Evolutionary conservation across 805 yeast species (phyloP).

Genomic region (Cyberlindnera mrakii): DNA sequence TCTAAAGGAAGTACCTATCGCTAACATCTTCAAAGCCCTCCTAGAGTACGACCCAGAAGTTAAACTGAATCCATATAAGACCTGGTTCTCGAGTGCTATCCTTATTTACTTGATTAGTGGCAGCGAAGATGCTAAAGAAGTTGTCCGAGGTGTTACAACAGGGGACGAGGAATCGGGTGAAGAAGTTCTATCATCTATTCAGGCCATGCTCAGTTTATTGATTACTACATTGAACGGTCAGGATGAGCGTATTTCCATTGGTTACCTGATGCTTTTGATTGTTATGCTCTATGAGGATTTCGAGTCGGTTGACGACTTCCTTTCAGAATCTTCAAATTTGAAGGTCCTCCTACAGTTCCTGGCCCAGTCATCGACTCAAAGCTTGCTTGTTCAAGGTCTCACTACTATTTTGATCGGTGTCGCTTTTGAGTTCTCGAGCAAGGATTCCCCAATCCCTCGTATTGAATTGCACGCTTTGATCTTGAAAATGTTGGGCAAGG

Average conservation of each 20-base stretch:
- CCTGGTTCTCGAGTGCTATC: constrained; percentile 76
- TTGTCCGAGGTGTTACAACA: constrained; percentile 42
- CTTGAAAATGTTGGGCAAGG: constrained; percentile 70
- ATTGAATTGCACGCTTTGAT: constrained; percentile 54
- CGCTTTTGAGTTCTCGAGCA: constrained; percentile 75
- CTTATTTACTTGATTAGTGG: constrained; percentile 58
- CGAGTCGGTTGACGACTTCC: constrained; percentile 67
- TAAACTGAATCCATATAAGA: constrained; percentile 76
- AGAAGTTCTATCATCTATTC: constrained; percentile 63
- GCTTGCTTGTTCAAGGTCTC: constrained; percentile 64
- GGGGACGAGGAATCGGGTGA: constrained; percentile 63
- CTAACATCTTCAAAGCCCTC: constrained; percentile 63
- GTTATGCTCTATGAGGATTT: constrained; percentile 76
- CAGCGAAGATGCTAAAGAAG: constrained; percentile 39
- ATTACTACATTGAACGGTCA: constrained; percentile 52
- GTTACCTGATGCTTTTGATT: constrained; percentile 69
- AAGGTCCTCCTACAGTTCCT: constrained; percentile 65
- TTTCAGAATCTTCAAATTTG: constrained; percentile 59
- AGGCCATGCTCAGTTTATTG: constrained; percentile 71
- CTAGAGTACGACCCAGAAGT: constrained; percentile 70
- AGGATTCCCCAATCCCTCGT: constrained; percentile 48
- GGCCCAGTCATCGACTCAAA: constrained; percentile 44
- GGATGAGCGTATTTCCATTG: constrained; percentile 74
- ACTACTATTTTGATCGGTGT: constrained; percentile 67
- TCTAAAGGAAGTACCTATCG: constrained; percentile 29